Evolutionary conservation across 495 filamentous ascomycete species (phyloP), one percentile per base, ranked within the genome.

Genomic region (Lichina pygmaea): DNA sequence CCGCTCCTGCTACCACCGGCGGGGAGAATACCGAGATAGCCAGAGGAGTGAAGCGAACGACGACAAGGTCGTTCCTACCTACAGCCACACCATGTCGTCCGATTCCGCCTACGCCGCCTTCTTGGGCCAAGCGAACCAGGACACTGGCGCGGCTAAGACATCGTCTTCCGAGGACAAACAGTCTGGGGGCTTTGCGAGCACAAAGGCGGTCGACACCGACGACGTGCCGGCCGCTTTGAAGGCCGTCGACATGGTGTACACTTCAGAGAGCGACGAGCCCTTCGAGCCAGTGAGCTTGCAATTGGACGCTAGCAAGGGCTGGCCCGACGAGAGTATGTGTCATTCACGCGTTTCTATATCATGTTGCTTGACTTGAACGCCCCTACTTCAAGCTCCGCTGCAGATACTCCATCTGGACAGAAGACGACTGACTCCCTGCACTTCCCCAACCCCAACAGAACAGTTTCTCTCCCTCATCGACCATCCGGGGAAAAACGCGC

Each of bases 81-180:
- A 4, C 24, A 24, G 24, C 24, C 24, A 24, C 24, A 24, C 24
- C 50, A 86, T 83, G 77, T 70, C 76, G 15, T 77, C 77, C 17
- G 83, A 92, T 64, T 72, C 78, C 43, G 73, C 73, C 51, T 93
- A 91, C 66, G 66, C 71, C 58, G 62, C 72, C 52, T 91, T 93
- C 56, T 65, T 93, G 43, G 63, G 89, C 58, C 85, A 86, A 59
- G 83, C 82, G 38, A 89, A 86, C 24, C 24, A 24, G 24, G 24
- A 24, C 24, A 24, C 24, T 4, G 24, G 24, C 24, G 24, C 24
- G 24, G 24, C 24, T 60, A 58, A 70, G 54, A 72, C 79, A 54
- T 70, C 70, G 13, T 61, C 64, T 46, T 60, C 57, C 47, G 60
- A 57, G 30, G 45, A 53, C 12, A 44, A 52, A 12, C 37, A 53